Evolutionary conservation across 2,329 filamentous ascomycete genomes (phyloP).

Genomic region (Diaporthe ampelina): DNA sequence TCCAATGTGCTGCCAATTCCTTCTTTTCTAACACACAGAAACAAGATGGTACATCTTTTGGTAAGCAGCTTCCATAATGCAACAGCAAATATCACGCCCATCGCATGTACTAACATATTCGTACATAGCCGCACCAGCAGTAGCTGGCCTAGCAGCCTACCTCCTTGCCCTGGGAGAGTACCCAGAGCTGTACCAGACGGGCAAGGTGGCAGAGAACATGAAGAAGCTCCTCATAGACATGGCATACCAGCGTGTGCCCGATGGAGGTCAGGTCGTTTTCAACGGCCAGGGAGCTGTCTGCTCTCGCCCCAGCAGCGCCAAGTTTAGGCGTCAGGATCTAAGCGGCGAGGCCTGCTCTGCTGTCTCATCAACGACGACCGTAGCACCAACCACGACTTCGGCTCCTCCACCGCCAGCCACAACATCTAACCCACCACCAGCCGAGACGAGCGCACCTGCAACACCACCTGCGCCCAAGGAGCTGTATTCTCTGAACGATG

Average conservation of each 20-base stretch:
- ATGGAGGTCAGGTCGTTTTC: background rate
- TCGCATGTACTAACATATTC: background rate
- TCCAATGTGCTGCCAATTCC: conserved; percentile 24
- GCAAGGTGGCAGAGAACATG: conserved; percentile 29
- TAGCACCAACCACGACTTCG: background rate
- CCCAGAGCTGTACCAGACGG: conserved; percentile 23
- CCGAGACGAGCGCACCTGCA: background rate
- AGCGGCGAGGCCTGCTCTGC: conserved; percentile 26
- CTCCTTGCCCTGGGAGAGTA: conserved; percentile 26
- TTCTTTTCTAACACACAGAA: conserved; percentile 7
- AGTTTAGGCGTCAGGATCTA: conserved; percentile 17
- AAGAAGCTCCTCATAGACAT: conserved; percentile 25
- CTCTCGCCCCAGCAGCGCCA: conserved; percentile 9
- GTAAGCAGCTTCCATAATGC: background rate
- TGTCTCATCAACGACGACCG: background rate
- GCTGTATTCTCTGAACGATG: conserved; percentile 11
- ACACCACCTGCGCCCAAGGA: background rate
- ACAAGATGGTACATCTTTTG: conserved; percentile 30
- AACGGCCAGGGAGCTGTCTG: conserved; percentile 25
- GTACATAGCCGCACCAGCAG: background rate
- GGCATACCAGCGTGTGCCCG: background rate
- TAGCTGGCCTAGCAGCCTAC: conserved; percentile 27
- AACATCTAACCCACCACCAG: background rate
- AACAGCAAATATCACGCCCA: background rate
- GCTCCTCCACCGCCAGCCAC: background rate